Percentiles rank a stretch among this genome's conserved stretches.
phyloP scores from a whole-genome alignment of 2,329 filamentous ascomycete species.

The Aspergillus sojae region DNA sequence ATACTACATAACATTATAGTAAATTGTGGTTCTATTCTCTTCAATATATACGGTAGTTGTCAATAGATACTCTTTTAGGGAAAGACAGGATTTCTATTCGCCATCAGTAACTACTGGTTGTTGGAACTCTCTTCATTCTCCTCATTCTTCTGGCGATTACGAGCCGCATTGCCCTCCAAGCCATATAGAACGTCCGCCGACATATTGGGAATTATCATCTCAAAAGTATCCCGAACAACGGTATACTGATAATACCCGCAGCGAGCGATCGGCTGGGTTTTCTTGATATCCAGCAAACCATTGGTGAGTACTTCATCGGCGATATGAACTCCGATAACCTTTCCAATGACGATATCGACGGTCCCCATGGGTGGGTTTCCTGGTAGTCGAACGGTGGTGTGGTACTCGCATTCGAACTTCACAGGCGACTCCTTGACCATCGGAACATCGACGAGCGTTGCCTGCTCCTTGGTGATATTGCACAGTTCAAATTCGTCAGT shows the following conservation, averaged over 20 bases:
- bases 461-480: slow-evolving; percentile 53
- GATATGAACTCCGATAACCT: slow-evolving; percentile 61
- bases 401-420: slow-evolving; percentile 61
- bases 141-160: slow-evolving; percentile 17
- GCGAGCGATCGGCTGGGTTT: slow-evolving; percentile 62
- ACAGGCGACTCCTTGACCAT: slow-evolving; percentile 60
- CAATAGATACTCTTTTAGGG: no score
- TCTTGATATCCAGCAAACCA: slow-evolving; percentile 58
- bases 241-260: slow-evolving; percentile 64
- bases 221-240: slow-evolving; percentile 59
- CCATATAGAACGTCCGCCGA: slow-evolving; percentile 40
- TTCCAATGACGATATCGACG: slow-evolving; percentile 61
- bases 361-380: slow-evolving; percentile 61
- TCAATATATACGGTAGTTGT: neutral
- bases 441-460: slow-evolving; percentile 45
- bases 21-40: neutral
- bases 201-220: slow-evolving; percentile 56
- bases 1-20: neutral
- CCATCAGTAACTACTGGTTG: neutral
- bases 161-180: slow-evolving; percentile 42
- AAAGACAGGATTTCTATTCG: neutral
- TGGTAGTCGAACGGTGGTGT: slow-evolving; percentile 57
- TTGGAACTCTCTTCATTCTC: neutral
- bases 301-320: slow-evolving; percentile 57
- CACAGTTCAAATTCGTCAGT: slow-evolving; percentile 60